Evolutionary conservation across 176 grass and related monocot genomes (phyloP), one percentile per base, ranked within the genome.

Genomic region (Phoenix roebelenii): DNA sequence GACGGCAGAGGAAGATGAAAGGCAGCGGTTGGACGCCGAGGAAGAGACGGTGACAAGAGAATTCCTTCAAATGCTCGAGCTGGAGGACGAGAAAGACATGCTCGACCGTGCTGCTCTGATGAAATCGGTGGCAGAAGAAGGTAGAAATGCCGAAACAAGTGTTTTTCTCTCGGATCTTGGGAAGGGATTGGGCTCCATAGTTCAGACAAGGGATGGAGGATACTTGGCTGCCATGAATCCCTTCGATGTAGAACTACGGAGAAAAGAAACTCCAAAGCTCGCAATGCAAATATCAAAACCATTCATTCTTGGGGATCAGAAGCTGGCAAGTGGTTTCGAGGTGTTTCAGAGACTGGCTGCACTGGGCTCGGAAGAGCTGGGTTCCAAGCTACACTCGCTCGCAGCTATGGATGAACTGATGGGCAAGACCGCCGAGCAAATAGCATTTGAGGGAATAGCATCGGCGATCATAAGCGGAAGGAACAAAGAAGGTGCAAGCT

Each of bases 401-500:
- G 30, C 70, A 6, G 22, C 83, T 2, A 85, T 86, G 49, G 92
- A 96, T 62, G 92, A 96, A 18, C 55, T 90, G n/a, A 60, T 77
- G 23, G 92, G 87, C 20, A 96, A 96, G 74, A 96, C 87, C 0
- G 92, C 92, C 0, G 92, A 90, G 58, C 92, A 96, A 18, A 84
- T 90, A 54, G 92, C 87, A 22, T 88, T 96, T 20, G 92, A 96
- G 61, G 92, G 92, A 54, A 96, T 90, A 78, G 87, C 87, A 5
- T 77, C 91, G 16, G 83, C 80, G 44, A 88, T 96, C 65, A 90
- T 96, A 59, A 73, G 49, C 50, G 81, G 83, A 0, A 52, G 92
- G 32, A 79, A 73, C 72, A 90, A 84, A 67, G 83, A 87, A 30
- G 77, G 75, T 4, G 83, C 80, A 15, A 88, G 59, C 72, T 78